Base-by-base conservation (phyloP, 2,329 filamentous ascomycete genomes). In the Aspergillus latus region DNA sequence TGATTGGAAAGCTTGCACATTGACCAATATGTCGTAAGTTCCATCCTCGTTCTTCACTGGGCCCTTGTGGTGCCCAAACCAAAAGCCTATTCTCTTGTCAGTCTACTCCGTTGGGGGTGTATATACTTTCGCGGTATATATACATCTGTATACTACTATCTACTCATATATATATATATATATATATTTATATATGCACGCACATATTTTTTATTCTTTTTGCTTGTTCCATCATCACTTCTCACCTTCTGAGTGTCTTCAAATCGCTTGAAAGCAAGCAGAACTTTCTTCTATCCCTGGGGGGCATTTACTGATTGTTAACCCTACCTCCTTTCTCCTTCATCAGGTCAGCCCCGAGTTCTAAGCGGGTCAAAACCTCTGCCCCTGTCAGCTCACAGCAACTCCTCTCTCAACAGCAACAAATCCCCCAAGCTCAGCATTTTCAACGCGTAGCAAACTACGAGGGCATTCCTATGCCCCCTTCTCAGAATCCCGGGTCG, bases 21-120 rank as follows among this genome's bases (percentile, higher is more conserved):
- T 65, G 58, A 69, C 68, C 67, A 72, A 63, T 61, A 74, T 74
- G 72, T 74, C 72, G 72, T 74, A 72, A 74, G 72, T 74, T 63
- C 37, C 61, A 60, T 56, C 43, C 51, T 59, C 58, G 50, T 62
- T 54, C 58, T 57, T 54, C 55, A 56, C 52, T 16, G 29, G 30
- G 43, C n/a, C n/a, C 55, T 52, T 32, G 51, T 53, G 51, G 34
- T 54, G 52, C 52, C 52, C 36, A 49, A 43, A 29, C 44, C 44
- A 21, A 36, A 47, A 46, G 37, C 32, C 49, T 50, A 43, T 43
- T 52, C 49, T 30, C 36, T 37, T 52, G 29, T 52, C 44, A 30
- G 29, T 34, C 36, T 49, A 32, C 37, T 36, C 32, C n/a, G 29
- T 30, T 39, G 5, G 32, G 52, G 30, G 37, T 45, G 39, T 52